Percentiles rank a stretch among this genome's conserved stretches.
Evolutionary conservation across 1,139 yeast genomes (phyloP).

Genomic region (Blastobotrys proliferans): DNA sequence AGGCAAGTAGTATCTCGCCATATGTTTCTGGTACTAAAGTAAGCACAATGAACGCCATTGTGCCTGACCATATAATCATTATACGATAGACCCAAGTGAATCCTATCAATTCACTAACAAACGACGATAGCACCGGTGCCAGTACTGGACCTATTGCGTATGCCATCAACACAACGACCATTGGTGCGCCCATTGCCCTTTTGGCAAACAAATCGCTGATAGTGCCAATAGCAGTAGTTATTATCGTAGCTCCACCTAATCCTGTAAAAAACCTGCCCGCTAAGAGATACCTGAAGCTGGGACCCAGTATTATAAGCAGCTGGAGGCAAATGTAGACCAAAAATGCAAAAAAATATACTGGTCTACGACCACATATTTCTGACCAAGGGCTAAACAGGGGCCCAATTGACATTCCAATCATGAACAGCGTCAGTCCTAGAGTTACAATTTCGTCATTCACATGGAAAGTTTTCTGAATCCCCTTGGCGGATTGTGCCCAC

Average conservation of each 20-base stretch:
- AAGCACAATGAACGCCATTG: conserved; percentile 44
- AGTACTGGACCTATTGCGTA: conserved; percentile 65
- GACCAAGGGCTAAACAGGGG: conserved; percentile 60
- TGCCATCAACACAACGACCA: conserved; percentile 56
- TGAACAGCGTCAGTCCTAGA: conserved; percentile 55
- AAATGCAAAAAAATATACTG: conserved; percentile 40
- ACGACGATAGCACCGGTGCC: conserved; percentile 62
- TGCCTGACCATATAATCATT: conserved; percentile 59
- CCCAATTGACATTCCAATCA: conserved; percentile 60
- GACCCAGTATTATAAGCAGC: conserved; percentile 48
- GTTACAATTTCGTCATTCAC: conserved; percentile 25
- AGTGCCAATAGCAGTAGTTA: conserved; percentile 10
- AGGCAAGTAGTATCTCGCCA: conserved; percentile 52
- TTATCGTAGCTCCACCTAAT: conserved; percentile 53
- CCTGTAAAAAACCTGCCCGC: conserved; percentile 62
- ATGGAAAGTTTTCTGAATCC: conserved; percentile 6
- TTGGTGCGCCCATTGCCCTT: conserved; percentile 48
- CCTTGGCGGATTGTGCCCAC: conserved; percentile 10
- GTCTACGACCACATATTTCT: conserved; percentile 57
- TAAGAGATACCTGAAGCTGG: conserved; percentile 25
- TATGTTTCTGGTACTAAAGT: conserved; percentile 61
- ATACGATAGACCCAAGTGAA: conserved; percentile 53
- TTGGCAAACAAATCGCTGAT: conserved; percentile 13
- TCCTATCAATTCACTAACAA: conserved; percentile 46
- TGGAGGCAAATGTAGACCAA: conserved; percentile 51